Base-by-base conservation (phyloP, 352 stramenopile genomes). In the Pythium oligandrum region DNA sequence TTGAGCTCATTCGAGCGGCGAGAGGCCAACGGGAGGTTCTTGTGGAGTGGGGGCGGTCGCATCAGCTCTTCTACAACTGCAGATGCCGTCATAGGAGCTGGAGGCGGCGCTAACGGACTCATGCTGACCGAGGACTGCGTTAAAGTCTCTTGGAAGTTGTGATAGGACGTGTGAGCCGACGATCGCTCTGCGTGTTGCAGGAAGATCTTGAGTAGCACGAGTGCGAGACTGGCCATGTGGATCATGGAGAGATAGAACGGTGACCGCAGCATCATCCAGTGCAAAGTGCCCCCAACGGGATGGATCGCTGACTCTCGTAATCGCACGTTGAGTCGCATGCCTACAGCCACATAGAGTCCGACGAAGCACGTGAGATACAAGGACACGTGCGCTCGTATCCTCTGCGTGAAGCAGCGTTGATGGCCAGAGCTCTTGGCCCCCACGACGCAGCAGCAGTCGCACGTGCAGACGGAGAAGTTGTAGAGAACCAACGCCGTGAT, bases 301-400 rank as follows among this genome's bases (percentile, higher is more conserved):
- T 90, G 83, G 55, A 93, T 90, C 35, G 82, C 82, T 0, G 79
- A 90, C 9, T 80, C 72, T 0, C 76, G 72, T 2, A 93, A 58
- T 10, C 82, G 68, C 11, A 79, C 82, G 50, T 93, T 93, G 36
- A 93, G 61, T 9, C 82, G 78, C 44, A 72, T 72, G 34, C 83
- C 80, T 17, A 88, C 78, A 7, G 67, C 71, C 10, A 86, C 59
- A 32, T 65, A 79, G n/a, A 91, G 69, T 33, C 56, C 48, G 9
- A 75, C 32, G 36, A 77, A 76, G 33, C 70, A 79, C 10, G 63
- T 53, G 5, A 44, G 38, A 50, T 89, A 90, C 10, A 91, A 58
- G 33, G 80, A 85, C 0, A 46, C 46, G 45, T 77, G 73, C 31
- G 70, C 66, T 44, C 76, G 72, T 70, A 90, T 64, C 40, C 78